Base-by-base conservation (phyloP, 225 moss, liverwort and hornwort genomes). In the Bryum argenteum region DNA sequence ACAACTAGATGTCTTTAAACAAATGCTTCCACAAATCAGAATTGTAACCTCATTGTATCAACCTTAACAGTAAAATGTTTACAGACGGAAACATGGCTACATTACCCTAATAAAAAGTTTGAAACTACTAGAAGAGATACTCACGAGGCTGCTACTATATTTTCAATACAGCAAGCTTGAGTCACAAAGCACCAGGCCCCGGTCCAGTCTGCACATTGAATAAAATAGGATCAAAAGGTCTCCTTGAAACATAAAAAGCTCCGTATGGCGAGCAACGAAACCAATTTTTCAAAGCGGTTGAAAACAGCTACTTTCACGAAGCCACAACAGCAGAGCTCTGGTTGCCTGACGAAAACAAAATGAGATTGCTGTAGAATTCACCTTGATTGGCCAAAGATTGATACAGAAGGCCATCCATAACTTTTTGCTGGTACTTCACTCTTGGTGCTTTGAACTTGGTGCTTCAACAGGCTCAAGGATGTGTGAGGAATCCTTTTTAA, bases 321-420 rank as follows among this genome's bases (percentile, higher is more conserved):
- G 64, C 18, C 65, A 59, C 56, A 38, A 42, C n/a, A n/a, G n/a
- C n/a, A n/a, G n/a, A n/a, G n/a, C n/a, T 42, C 52, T 69, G 53
- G 41, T 63, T 51, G 43, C 39, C 37, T 26, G 22, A 63, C 23
- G 22, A 19, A 70, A n/a, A 33, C 71, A 61, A 6, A 48, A 41
- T 66, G 42, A 71, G 61, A 21, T 8, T 42, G 43, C 5, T 42
- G 58, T 6, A 44, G 24, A 58, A 59, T 45, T 10, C 21, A 28
- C 17, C 15, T 33, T 33, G 33, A 33, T 26, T 4, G 26, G 26
- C 26, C 26, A 44, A 43, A 58, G 10, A 63, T 52, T 54, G 33
- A 45, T 54, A 16, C 21, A 68, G 22, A 15, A 54, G 44, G 67
- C 24, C 16, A 33, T 33, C 33, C 33, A 33, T 33, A 4, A 33